phyloP scores from a whole-genome alignment of 1,284 basidiomycete species.

The Rhizopogon parksii region DNA sequence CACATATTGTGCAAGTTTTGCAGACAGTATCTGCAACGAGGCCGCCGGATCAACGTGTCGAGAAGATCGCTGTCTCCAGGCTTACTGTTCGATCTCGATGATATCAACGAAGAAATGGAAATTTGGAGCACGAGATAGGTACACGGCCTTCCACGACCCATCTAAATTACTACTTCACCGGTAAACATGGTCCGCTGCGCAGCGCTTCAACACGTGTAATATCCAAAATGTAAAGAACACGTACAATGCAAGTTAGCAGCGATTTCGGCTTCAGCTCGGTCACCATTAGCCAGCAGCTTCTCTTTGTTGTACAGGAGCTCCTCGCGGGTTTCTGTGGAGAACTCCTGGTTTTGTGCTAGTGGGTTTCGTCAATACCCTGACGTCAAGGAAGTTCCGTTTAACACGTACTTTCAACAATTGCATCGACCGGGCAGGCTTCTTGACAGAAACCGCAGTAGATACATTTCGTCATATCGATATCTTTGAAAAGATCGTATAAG shows the following conservation, averaged over 20 bases:
- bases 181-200: constrained; percentile 57
- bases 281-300: constrained; percentile 93
- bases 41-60: constrained; percentile 1
- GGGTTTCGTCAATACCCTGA: constrained; percentile 1
- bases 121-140: constrained; percentile 13
- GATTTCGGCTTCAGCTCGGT: constrained; percentile 94
- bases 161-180: constrained; percentile 34
- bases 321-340: constrained; percentile 95
- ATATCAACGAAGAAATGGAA: neutral
- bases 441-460: constrained; percentile 99
- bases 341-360: constrained; percentile 91
- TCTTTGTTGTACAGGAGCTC: constrained; percentile 99
- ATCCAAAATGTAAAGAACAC: constrained; percentile 21
- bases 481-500: constrained; percentile 32
- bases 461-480: constrained; percentile 96
- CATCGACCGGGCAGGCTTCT: constrained; percentile 99
- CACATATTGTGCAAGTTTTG: neutral
- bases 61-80: neutral
- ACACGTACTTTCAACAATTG: constrained; percentile 93
- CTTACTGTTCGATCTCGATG: neutral
- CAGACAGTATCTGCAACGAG: neutral
- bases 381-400: neutral
- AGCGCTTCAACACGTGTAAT: constrained; percentile 10
- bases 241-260: constrained; percentile 85
- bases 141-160: constrained; percentile 17